These are phyloP conservation scores for Thymus quinquecostatus DNA, from an alignment of 257 asterid genomes.

Conservation along the genomic window DNA sequence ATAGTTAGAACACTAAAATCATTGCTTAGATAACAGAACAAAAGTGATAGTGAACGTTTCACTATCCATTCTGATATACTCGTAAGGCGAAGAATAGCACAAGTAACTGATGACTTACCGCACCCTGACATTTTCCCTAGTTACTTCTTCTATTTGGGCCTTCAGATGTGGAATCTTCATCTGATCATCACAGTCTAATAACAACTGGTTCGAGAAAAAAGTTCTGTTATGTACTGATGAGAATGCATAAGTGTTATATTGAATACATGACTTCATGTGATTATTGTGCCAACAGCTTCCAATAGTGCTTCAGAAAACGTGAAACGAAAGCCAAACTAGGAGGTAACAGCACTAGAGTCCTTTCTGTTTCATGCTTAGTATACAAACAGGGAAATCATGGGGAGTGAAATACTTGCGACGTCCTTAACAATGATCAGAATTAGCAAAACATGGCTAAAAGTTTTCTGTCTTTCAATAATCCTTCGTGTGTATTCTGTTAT, in stretches of 20 bases:
- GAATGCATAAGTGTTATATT: too few species aligned
- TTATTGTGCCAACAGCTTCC: background rate
- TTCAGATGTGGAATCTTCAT: constrained; percentile 55
- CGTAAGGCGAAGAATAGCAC: background rate
- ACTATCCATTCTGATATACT: too few species aligned
- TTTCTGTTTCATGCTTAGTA: background rate
- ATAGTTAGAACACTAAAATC: background rate
- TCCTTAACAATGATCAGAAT: background rate
- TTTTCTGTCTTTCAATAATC: too few species aligned
- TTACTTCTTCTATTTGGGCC: constrained; percentile 43
- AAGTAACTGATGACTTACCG: constrained; percentile 37
- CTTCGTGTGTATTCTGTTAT: too few species aligned
- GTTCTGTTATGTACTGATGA: too few species aligned
- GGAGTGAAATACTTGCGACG: too few species aligned
- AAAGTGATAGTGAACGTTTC: background rate
- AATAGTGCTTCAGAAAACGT: background rate
- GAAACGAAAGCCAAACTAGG: background rate
- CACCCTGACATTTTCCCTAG: constrained; percentile 37
- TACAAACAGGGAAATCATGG: too few species aligned
- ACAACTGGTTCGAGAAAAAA: constrained; percentile 37
- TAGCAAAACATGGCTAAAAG: background rate
- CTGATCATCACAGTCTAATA: constrained; percentile 57
- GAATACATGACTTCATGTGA: too few species aligned
- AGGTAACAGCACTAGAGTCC: background rate
- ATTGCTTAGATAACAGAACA: background rate